phyloP scores from a whole-genome alignment of 75 land plant species.

The Gnetum montanum region DNA sequence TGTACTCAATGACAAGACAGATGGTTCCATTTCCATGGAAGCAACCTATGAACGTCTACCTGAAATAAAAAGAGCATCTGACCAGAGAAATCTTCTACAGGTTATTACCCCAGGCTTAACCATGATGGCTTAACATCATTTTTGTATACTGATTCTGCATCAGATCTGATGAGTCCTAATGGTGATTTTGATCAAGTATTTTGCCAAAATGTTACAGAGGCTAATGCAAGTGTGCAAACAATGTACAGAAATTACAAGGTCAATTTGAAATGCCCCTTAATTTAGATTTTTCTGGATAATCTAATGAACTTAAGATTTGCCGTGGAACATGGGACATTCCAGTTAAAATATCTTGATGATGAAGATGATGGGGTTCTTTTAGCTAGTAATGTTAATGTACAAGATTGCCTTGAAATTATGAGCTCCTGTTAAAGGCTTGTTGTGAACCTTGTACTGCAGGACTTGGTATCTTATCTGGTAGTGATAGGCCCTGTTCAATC shows the following conservation, averaged over 20 bases:
- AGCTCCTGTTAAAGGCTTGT: constrained; percentile 6
- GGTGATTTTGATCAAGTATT: not conserved
- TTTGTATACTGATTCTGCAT: constrained; percentile 11
- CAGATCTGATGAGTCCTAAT: constrained; percentile 7
- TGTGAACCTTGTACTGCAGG: constrained; percentile 25
- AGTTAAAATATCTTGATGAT: constrained; percentile 41
- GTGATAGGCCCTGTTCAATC: not conserved
- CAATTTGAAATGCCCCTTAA: constrained; percentile 22
- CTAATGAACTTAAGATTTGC: constrained; percentile 23
- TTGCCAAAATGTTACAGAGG: not conserved
- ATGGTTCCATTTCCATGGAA: too few relatives aligned
- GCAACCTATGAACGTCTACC: too few relatives aligned
- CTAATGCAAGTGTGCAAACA: constrained; percentile 19
- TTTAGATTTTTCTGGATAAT: constrained; percentile 11
- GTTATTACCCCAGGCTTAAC: not conserved
- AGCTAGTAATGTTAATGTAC: constrained; percentile 31
- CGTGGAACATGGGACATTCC: constrained; percentile 9
- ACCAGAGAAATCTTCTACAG: not conserved
- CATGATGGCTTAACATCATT: constrained; percentile 8
- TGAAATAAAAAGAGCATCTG: too few relatives aligned
- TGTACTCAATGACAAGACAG: too few relatives aligned
- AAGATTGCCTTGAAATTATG: constrained; percentile 32
- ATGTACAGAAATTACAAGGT: constrained; percentile 18
- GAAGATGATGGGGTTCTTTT: constrained; percentile 43
- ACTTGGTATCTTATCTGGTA: not conserved